Evolutionary conservation across 1,284 basidiomycete species (phyloP), one percentile per base, ranked within the genome.

Genomic region (Amylostereum chailletii): DNA sequence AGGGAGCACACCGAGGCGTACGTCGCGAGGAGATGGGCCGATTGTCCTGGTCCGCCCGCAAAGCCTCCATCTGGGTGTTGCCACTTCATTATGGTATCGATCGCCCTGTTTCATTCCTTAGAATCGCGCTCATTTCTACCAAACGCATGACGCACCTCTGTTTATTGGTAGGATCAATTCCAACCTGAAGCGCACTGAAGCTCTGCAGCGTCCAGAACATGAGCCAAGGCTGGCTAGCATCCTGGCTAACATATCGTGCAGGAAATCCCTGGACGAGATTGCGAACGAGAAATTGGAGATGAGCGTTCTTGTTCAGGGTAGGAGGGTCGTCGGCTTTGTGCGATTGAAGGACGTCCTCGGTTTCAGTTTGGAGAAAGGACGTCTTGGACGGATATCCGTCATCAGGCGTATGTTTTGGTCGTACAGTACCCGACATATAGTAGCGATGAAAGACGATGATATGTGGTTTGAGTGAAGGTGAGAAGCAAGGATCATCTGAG

Each of bases 191-290:
- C 1, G 83, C 62, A 56, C 86, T 83, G 54, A 94, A 83, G 34
- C 81, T 75, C 58, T 97, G 92, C 2, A 94, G 62, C 0, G 82
- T 85, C 94, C 94, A 97, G 67, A 88, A 96, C 53, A 95, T 64
- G 32, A 96, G 70, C 94, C 94, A 97, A 0, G 93, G 86, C 58
- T 93, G 83, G 56, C 89, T 93, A 0, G 94, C 92, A 63, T 97
- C 94, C 57, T 95, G 84, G 30, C 79, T 81, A n/a, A 71, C 75
- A 62, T 89, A 95, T 46, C 81, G 72, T 4, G 72, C 66, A 0
- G 92, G 90, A 49, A 91, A 86, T 2, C 89, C 88, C 59, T 90
- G 85, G 0, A 77, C 61, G 46, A 90, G 71, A 51, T 86, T 80
- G 19, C 83, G 74, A 2, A 77, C 69, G 3, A 90, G 74, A 57